Evolutionary conservation across 2,329 filamentous ascomycete species (phyloP), one percentile per base, ranked within the genome.

Genomic region (Didymella sp.): DNA sequence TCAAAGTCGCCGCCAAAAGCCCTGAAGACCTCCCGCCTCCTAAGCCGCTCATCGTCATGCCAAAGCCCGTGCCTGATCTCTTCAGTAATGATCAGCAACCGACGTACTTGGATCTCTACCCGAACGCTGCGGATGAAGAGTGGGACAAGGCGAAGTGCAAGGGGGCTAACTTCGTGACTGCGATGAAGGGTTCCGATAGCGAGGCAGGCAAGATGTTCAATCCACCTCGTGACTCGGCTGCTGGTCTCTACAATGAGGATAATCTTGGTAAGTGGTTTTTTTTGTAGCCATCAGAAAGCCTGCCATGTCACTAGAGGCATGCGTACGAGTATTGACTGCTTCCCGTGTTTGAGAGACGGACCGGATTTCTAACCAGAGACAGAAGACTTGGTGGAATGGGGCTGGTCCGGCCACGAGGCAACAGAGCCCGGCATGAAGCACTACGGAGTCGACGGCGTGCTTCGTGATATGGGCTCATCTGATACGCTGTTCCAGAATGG

Each of bases 171-270:
- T 55, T 55, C 7, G 13, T 48, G 11, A 33, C 17, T 11, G 51
- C 51, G 2, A 55, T 55, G 51, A 38, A 37, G 24, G 44, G 37
- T 4, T 48, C 51, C 21, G 44, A 55, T 12, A 21, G 12, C n/a
- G 51, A 55, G 4, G 44, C 51, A 5, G 51, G 51, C 19, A 48
- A 19, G 12, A 33, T 44, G 21, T 55, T 55, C 30, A 17, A 41
- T 6, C 44, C 51, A 9, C 43, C 35, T 13, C 43, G 44, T 27
- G 21, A 42, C 17, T 35, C 44, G 11, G 51, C 51, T n/a, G 37
- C 44, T 13, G 24, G 38, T 4, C 2, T 24, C 11, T 55, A 35
- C 22, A 4, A 42, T 19, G 22, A 28, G 4, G 22, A 40, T 2
- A 21, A 42, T 5, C 22, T 51, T 11, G 28, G 48, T 51, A 41